Evolutionary conservation across 2,329 filamentous ascomycete genomes (phyloP).

Genomic region (Dothiorella sarmentorum): DNA sequence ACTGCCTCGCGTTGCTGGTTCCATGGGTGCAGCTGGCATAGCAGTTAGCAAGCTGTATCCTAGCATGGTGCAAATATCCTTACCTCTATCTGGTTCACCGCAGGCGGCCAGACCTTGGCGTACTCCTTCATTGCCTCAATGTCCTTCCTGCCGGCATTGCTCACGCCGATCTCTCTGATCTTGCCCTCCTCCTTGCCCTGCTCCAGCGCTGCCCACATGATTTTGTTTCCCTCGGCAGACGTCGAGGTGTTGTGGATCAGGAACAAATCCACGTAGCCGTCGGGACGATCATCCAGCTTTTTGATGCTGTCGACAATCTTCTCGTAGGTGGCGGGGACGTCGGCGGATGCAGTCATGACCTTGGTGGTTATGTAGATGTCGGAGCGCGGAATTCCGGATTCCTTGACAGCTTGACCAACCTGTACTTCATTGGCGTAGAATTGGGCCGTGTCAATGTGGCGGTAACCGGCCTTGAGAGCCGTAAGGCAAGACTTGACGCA

Average conservation of each 20-base stretch:
- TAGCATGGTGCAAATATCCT: too few species aligned
- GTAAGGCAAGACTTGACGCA: conserved; percentile 58
- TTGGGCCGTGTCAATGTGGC: conserved; percentile 65
- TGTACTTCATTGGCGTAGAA: conserved; percentile 67
- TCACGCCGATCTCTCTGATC: conserved; percentile 66
- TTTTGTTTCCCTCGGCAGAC: conserved; percentile 54
- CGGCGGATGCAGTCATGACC: conserved; percentile 54
- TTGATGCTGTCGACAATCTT: conserved; percentile 60
- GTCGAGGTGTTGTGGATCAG: conserved; percentile 64
- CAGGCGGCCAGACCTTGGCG: conserved; percentile 66
- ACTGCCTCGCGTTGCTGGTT: conserved; percentile 61
- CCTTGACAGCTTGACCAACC: conserved; percentile 61
- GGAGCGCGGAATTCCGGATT: conserved; percentile 54
- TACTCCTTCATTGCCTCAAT: conserved; percentile 66
- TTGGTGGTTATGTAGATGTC: conserved; percentile 71
- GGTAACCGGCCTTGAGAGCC: conserved; percentile 58
- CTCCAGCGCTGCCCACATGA: conserved; percentile 66
- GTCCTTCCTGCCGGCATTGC: conserved; percentile 66
- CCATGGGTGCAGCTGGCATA: conserved; percentile 65
- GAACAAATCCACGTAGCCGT: conserved; percentile 68
- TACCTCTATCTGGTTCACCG: conserved; percentile 72
- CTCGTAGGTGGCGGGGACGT: conserved; percentile 57
- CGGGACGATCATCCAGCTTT: conserved; percentile 51
- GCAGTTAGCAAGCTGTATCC: background rate
- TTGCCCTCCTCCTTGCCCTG: conserved; percentile 57